Base-by-base conservation (phyloP, 352 stramenopile species). In the Pythium rhizo-oryzae region DNA sequence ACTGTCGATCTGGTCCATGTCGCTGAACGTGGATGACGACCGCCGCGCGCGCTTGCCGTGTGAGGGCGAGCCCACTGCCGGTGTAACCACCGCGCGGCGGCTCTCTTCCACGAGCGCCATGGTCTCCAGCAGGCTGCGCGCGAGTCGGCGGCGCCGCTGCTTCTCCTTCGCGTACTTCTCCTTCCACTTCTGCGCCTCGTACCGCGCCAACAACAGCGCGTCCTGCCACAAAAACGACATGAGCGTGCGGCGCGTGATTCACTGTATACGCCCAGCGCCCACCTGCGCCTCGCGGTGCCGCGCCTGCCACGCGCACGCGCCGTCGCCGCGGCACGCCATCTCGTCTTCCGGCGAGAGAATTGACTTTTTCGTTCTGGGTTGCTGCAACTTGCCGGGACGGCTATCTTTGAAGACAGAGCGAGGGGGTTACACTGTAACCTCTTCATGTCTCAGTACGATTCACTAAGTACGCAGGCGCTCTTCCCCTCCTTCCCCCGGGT, bases 121-220 rank as follows among this genome's bases (percentile, higher is more conserved):
- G n/a, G 82, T 75, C 58, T 93, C 80, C 62, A 93, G 58, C 49
- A 95, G 72, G 35, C 80, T 84, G 37, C 79, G 85, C 30, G 82
- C 79, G 39, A 90, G 80, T 61, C 81, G 80, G 56, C 89, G 85
- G 6, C 87, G 84, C 5, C 84, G 79, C 62, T 82, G 72, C 55
- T 85, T 89, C 79, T 93, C 87, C 8, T 80, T 71, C n/a, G 79
- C 5, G 56, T 85, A 95, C 79, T 95, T 93, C 47, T 91, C 82
- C 61, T 89, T 92, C 87, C 87, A 95, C 61, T 82, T 84, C 49
- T 79, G 62, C 16, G 87, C 75, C 69, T 95, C 87, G 58, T 91
- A 90, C 65, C 77, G 74, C 18, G 80, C 82, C 62, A 92, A 65
- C 59, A 74, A 76, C 46, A 92, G 70, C 64, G 85, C 84, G 51